phyloP scores from a whole-genome alignment of 768 basidiomycete genomes.

The Psilocybe cyanescens region DNA sequence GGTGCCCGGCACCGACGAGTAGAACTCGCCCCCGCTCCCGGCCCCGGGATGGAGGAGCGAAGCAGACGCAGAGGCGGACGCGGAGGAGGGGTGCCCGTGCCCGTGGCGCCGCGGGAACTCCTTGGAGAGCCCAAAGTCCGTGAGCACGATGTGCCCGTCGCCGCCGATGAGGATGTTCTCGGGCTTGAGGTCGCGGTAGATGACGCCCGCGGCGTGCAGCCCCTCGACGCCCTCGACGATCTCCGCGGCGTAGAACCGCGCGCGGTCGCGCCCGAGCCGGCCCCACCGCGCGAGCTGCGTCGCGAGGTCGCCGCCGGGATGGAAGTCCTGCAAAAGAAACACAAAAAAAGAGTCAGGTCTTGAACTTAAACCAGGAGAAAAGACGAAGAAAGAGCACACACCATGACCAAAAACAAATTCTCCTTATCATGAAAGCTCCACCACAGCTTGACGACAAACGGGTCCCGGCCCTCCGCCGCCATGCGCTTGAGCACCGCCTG shows the following conservation, averaged over 20 bases:
- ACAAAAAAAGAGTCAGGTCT: neutral
- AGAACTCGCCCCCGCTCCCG: constrained; percentile 49
- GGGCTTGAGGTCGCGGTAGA: constrained; percentile 97
- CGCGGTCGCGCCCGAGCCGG: constrained; percentile 88
- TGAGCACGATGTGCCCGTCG: constrained; percentile 95
- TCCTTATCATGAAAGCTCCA: constrained; percentile 99
- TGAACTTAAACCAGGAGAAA: constrained; percentile 3
- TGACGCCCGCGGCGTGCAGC: constrained; percentile 90
- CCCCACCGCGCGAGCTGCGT: constrained; percentile 98
- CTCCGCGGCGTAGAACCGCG: constrained; percentile 96
- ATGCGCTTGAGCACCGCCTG: constrained; percentile 94
- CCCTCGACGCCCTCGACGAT: constrained; percentile 97
- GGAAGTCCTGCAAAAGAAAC: constrained; percentile 69
- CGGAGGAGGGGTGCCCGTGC: constrained; percentile 36
- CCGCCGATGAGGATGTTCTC: constrained; percentile 95
- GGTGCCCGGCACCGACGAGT: constrained; percentile 51
- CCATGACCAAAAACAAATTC: constrained; percentile 96
- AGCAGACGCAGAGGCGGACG: constrained; percentile 57
- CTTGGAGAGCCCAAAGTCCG: constrained; percentile 95
- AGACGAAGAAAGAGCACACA: constrained; percentile 32
- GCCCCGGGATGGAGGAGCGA: constrained; percentile 3
- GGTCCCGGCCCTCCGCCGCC: constrained; percentile 86
- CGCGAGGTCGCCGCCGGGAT: constrained; percentile 94
- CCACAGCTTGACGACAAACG: constrained; percentile 95
- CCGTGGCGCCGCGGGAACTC: constrained; percentile 72